Evolutionary conservation across 2,329 filamentous ascomycete genomes (phyloP).

Genomic region (Basipetospora chlamydospora): DNA sequence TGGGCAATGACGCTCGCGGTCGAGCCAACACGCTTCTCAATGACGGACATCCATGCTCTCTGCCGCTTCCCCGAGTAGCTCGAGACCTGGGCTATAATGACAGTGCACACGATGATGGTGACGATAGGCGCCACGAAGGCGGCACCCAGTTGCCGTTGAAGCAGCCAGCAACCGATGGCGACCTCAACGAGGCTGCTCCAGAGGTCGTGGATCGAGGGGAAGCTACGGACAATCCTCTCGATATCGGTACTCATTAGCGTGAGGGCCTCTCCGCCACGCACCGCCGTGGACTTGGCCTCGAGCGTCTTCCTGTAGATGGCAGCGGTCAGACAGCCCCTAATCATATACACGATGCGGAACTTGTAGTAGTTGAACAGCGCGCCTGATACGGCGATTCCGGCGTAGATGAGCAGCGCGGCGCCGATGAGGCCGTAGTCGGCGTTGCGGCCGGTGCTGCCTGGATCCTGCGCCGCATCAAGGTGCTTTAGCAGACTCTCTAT

Average conservation of each 20-base stretch:
- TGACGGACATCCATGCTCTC: conserved; percentile 20
- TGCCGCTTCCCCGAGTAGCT: conserved; percentile 13
- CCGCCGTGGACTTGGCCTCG: conserved; percentile 14
- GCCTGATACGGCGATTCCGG: conserved; percentile 22
- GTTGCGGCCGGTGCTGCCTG: too few relatives aligned
- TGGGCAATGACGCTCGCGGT: conserved; percentile 17
- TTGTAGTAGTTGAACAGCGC: conserved; percentile 24
- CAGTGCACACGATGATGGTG: conserved; percentile 19
- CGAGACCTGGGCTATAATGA: conserved; percentile 7
- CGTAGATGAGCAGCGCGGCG: conserved; percentile 23
- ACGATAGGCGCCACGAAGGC: conserved; percentile 32
- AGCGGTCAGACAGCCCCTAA: conserved; percentile 18
- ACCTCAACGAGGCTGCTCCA: conserved; percentile 27
- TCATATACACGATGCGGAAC: conserved; percentile 17
- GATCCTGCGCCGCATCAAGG: too few relatives aligned
- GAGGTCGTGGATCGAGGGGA: conserved; percentile 21
- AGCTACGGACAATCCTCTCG: conserved; percentile 23
- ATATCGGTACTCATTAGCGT: conserved; percentile 34
- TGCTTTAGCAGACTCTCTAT: conserved; percentile 22
- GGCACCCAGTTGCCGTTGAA: conserved; percentile 29
- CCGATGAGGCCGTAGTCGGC: conserved; percentile 27
- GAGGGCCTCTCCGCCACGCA: conserved; percentile 24
- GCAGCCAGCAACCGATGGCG: conserved; percentile 28
- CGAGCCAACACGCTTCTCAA: conserved; percentile 19
- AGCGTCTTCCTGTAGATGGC: conserved; percentile 21